Conservation (phyloP, 1,284 basidiomycete species). For the Fistulina hepatica region DNA sequence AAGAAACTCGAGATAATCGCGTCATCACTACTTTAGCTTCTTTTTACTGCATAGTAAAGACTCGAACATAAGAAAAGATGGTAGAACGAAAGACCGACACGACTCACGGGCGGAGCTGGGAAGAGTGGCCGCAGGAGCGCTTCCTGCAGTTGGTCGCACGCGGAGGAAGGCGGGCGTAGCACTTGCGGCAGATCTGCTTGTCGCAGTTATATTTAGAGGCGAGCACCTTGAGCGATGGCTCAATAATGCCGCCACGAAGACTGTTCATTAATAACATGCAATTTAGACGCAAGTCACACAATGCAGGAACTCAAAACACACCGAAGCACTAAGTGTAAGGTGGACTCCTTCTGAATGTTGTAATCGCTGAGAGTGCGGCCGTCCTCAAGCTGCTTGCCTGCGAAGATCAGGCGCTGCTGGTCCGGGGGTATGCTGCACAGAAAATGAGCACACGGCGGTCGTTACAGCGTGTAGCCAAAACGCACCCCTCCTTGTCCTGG, state of each 20-base stretch:
- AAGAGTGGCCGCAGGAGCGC: conserved; percentile 84
- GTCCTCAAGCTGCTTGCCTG: conserved; percentile 95
- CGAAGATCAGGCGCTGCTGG: conserved; percentile 91
- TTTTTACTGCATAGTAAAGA: conserved; percentile 51
- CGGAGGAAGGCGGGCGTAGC: conserved; percentile 98
- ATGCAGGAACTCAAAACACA: conserved; percentile 25
- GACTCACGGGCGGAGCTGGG: conserved; percentile 88
- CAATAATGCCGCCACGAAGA: conserved; percentile 97
- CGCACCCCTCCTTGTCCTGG: conserved; percentile 85
- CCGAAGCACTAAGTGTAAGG: conserved; percentile 95
- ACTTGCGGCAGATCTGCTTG: conserved; percentile 99
- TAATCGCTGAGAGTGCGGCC: conserved; percentile 92
- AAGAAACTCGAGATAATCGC: too few species aligned
- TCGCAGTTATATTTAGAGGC: conserved; percentile 97
- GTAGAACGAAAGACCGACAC: background rate
- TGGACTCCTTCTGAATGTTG: conserved; percentile 99
- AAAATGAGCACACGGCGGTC: background rate
- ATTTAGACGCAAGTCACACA: background rate
- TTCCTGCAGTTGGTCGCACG: conserved; percentile 99
- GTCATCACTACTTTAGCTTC: conserved; percentile 87
- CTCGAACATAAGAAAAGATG: conserved; percentile 3
- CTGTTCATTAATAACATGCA: conserved; percentile 26
- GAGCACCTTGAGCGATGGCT: conserved; percentile 95
- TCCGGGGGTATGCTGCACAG: conserved; percentile 72
- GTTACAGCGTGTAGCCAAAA: background rate